Base-by-base conservation (phyloP, 148 eudicot genomes). In the Rhododendron simsii region DNA sequence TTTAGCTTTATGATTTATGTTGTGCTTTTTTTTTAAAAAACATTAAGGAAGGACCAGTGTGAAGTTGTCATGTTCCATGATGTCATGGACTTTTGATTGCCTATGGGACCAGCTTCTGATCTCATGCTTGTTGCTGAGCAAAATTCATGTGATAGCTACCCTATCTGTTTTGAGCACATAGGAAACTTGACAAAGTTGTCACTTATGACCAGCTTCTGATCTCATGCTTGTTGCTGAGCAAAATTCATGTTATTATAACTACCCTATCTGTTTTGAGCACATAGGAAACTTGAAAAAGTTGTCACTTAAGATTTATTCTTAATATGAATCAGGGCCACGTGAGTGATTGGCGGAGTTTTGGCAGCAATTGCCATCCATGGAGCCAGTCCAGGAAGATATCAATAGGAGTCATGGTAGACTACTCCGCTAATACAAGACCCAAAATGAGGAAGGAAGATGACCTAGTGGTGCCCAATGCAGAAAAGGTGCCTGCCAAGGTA, bases 301-400 rank as follows among this genome's bases (percentile, higher is more conserved):
- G 35, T 20, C 6, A 15, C 55, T 50, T 2, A 82, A 37, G 73
- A 47, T 73, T 48, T 16, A 44, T 33, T 48, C 3, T 57, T 59
- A 51, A 33, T 28, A 44, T 89, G 39, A 81, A 85, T 90, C 89
- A 93, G 98, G 90, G 78, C 45, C 86, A 26, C 47, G 88, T 86
- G 91, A 93, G 92, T 87, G 87, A 71, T 59, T 84, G 90, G 86
- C 89, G 85, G 81, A 94, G 95, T 90, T 90, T 92, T 67, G 89
- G 89, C 78, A 92, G 91, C 89, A 92, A 92, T 86, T 55, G 88
- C 86, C 92, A 85, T 16, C 84, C 82, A 78, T 84, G 89, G 86
- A 92, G 96, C 83, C 96, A 92, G 81, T 90, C 98, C 37, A 89
- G 92, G 89, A 96, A 96, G 92, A 91, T 95, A 83, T 96, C 99